Percentiles rank a stretch among this genome's conserved stretches.
phyloP scores from a whole-genome alignment of 805 yeast genomes.

The Candida railenensis region DNA sequence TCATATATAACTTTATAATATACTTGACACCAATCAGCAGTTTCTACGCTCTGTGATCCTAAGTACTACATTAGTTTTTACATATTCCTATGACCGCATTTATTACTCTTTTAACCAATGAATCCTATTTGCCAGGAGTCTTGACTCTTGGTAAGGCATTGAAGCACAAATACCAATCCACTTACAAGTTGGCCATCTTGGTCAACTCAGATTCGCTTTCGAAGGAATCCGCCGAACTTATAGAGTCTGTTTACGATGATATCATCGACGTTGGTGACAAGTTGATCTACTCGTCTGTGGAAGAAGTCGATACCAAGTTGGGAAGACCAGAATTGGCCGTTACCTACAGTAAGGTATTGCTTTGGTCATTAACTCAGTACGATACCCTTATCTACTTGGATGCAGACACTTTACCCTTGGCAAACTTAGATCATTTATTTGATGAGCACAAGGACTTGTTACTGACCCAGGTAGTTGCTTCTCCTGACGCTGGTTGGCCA shows the following conservation, averaged over 20 bases:
- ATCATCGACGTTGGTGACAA: slow-evolving; percentile 21
- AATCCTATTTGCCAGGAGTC: slow-evolving; percentile 27
- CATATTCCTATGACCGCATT: slow-evolving; percentile 21
- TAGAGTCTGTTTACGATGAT: slow-evolving; percentile 22
- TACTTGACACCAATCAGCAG: too few species aligned
- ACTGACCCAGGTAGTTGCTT: slow-evolving; percentile 17
- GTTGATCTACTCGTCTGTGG: slow-evolving; percentile 16
- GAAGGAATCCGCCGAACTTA: slow-evolving; percentile 16
- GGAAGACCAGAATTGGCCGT: slow-evolving; percentile 25
- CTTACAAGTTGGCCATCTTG: slow-evolving; percentile 18
- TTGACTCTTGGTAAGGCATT: slow-evolving; percentile 21
- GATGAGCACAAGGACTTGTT: slow-evolving; percentile 11
- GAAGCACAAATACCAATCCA: slow-evolving; percentile 15
- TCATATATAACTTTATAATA: too few species aligned
- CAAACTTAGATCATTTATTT: slow-evolving; percentile 21
- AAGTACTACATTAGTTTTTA: too few species aligned
- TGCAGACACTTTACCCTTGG: slow-evolving; percentile 26
- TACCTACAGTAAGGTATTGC: slow-evolving; percentile 25
- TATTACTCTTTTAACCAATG: slow-evolving; percentile 26
- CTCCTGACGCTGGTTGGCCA: slow-evolving; percentile 35
- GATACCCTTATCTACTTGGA: slow-evolving; percentile 25
- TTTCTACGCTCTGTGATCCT: too few species aligned
- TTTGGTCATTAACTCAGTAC: slow-evolving; percentile 23
- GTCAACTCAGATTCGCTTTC: slow-evolving; percentile 14
- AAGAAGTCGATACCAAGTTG: slow-evolving; percentile 19